Evolutionary conservation across 257 asterid species (phyloP).

Genomic region (Petrea volubilis): DNA sequence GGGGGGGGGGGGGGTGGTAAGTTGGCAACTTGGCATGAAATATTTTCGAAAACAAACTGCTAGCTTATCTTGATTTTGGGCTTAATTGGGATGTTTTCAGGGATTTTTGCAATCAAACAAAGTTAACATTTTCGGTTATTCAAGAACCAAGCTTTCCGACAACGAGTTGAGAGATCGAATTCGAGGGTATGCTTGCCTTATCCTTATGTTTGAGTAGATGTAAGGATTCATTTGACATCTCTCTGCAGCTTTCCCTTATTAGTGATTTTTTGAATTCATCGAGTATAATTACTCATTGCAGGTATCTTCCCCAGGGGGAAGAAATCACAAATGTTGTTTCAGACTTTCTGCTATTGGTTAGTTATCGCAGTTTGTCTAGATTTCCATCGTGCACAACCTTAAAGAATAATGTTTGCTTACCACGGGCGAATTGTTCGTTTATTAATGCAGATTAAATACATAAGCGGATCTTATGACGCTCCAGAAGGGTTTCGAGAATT

Average conservation of each 20-base stretch:
- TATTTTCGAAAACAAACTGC: background rate
- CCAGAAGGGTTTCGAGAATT: slow-evolving; percentile 64
- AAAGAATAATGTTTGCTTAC: slow-evolving; percentile 5
- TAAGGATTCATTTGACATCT: background rate
- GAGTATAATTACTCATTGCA: slow-evolving; percentile 25
- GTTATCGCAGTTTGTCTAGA: slow-evolving; percentile 19
- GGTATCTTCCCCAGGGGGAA: slow-evolving; percentile 59
- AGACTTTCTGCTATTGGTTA: slow-evolving; percentile 67
- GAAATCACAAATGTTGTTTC: slow-evolving; percentile 42
- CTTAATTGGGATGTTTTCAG: slow-evolving; percentile 31
- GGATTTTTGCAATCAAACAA: slow-evolving; percentile 66
- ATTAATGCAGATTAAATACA: slow-evolving; percentile 63
- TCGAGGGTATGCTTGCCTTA: slow-evolving; percentile 48
- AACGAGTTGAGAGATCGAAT: slow-evolving; percentile 66
- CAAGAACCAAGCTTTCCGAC: slow-evolving; percentile 73
- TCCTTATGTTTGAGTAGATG: background rate
- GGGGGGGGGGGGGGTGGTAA: too few species aligned
- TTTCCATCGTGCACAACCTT: background rate
- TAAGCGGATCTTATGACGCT: slow-evolving; percentile 72
- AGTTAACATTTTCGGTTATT: slow-evolving; percentile 83
- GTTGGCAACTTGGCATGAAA: background rate
- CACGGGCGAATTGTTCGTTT: background rate
- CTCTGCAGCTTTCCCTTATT: background rate
- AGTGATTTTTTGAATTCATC: slow-evolving; percentile 33
- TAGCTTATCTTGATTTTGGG: background rate